Conservation (phyloP, 2,329 filamentous ascomycete genomes). For the Fusarium tuaranense region DNA sequence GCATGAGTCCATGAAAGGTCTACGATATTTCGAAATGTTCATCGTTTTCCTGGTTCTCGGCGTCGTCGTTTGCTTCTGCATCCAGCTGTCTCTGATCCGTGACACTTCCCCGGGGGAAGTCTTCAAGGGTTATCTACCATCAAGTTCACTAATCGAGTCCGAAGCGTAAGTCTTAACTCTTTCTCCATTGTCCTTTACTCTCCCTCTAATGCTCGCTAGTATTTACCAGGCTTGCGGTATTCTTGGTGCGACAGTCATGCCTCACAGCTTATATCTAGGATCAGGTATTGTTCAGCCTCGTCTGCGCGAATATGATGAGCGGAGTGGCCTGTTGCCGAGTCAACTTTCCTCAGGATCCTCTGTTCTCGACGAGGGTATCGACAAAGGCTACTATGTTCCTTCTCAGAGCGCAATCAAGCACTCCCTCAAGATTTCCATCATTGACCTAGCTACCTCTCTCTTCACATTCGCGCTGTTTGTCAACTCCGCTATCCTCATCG, state of each 20-base stretch:
- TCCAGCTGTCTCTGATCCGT: constrained; percentile 73
- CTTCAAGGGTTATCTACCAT: constrained; percentile 74
- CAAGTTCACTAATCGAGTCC: constrained; percentile 66
- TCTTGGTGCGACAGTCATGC: constrained; percentile 81
- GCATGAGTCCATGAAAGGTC: constrained; percentile 66
- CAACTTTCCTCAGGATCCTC: neutral
- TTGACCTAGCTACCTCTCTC: constrained; percentile 77
- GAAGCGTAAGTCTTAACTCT: constrained; percentile 56
- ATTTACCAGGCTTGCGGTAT: constrained; percentile 81
- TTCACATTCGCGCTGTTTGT: constrained; percentile 89
- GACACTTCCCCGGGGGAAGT: constrained; percentile 68
- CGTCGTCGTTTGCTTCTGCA: constrained; percentile 77
- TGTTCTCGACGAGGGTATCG: constrained; percentile 22
- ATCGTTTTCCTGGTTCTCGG: constrained; percentile 73
- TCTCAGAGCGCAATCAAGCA: constrained; percentile 78
- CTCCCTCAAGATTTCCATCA: constrained; percentile 79
- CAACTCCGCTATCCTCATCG: constrained; percentile 85
- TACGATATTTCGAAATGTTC: constrained; percentile 73
- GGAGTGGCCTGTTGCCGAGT: constrained; percentile 61
- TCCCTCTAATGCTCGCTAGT: constrained; percentile 36
- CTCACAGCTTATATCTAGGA: constrained; percentile 75
- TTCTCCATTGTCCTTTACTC: neutral
- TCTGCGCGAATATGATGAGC: constrained; percentile 71
- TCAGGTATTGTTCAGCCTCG: constrained; percentile 77
- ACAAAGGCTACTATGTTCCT: constrained; percentile 74